A percentile compares a stretch with the other conserved stretches of the same genome.
phyloP scores from a whole-genome alignment of 1,284 basidiomycete species.

The Porphyrellus sp. region DNA sequence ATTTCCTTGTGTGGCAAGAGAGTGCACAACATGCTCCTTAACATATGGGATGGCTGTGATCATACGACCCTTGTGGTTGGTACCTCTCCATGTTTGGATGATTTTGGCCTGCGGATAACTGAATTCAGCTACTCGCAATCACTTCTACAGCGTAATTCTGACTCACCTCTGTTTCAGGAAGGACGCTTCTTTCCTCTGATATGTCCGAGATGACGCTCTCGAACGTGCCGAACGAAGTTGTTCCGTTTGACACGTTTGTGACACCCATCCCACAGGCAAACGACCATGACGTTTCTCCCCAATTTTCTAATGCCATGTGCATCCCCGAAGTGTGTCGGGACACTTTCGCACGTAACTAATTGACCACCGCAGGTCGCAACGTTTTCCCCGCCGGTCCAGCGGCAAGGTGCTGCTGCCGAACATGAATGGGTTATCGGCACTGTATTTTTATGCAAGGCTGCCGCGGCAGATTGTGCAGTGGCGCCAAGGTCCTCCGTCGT shows the following conservation, averaged over 20 bases:
- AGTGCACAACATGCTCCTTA: too few species aligned
- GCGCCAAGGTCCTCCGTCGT: too few species aligned
- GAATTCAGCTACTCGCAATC: too few species aligned
- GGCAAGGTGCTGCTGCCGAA: background rate
- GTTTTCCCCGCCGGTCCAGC: background rate
- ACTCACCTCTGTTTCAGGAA: too few species aligned
- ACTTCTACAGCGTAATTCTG: too few species aligned
- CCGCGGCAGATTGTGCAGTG: background rate
- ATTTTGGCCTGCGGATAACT: too few species aligned
- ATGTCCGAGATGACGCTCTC: background rate
- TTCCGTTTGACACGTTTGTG: background rate
- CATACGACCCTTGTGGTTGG: too few species aligned
- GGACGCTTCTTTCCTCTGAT: background rate
- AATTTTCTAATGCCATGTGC: background rate
- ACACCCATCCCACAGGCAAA: background rate
- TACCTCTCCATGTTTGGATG: too few species aligned
- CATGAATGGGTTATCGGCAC: background rate
- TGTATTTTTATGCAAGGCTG: background rate
- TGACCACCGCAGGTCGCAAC: background rate
- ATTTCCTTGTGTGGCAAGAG: too few species aligned
- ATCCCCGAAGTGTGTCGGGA: background rate
- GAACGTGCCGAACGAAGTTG: background rate
- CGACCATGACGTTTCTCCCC: background rate
- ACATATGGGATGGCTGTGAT: too few species aligned
- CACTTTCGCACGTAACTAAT: background rate